A percentile compares a stretch with the other conserved stretches of the same genome.
These are phyloP conservation scores for Papilionanthe hybrid DNA, from an alignment of 116 monocot species.

Conservation along the genomic window DNA sequence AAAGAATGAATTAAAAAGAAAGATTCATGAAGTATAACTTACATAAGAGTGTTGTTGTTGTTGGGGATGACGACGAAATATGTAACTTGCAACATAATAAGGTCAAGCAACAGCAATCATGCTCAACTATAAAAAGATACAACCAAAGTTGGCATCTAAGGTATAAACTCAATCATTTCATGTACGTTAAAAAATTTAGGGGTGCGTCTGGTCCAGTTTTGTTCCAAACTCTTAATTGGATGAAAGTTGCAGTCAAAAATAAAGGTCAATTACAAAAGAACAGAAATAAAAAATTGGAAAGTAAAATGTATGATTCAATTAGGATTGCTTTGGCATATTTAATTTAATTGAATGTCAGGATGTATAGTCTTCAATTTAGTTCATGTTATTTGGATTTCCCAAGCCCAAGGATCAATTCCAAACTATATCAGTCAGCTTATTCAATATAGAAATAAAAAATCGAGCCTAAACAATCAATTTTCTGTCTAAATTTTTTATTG, in stretches of 20 bases:
- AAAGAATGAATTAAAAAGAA: too few relatives aligned
- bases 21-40: too few relatives aligned
- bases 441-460: background rate
- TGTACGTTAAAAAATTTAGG: background rate
- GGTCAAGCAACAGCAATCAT: background rate
- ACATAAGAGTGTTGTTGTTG: too few relatives aligned
- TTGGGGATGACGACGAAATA: background rate
- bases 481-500: background rate
- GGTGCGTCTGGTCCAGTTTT: background rate
- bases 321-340: background rate
- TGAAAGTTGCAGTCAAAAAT: background rate
- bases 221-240: background rate
- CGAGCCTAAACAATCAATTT: background rate
- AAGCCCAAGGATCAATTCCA: background rate
- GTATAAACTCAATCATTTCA: background rate
- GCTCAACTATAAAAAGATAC: background rate
- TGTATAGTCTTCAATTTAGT: too few relatives aligned
- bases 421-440: background rate
- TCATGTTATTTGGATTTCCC: background rate
- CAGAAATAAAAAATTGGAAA: background rate
- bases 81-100: background rate
- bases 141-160: background rate
- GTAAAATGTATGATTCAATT: background rate
- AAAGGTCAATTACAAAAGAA: background rate
- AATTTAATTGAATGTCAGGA: too few relatives aligned